Evolutionary conservation across 371 early-diverging fungal species (phyloP).

Genomic region (Mucor indicus): DNA sequence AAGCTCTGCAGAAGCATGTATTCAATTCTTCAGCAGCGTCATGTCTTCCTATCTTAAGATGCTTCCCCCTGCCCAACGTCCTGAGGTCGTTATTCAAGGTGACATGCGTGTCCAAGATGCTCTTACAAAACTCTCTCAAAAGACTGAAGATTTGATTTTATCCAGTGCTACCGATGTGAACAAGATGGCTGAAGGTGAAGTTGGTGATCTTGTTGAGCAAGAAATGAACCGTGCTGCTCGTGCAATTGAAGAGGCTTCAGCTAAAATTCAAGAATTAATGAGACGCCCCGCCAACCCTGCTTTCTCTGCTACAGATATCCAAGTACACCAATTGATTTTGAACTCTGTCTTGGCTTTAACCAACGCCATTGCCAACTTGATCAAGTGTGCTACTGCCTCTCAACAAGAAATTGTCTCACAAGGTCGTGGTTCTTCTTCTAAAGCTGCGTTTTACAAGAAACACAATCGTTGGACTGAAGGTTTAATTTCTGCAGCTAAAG

Average conservation of each 20-base stretch:
- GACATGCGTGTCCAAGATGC: slow-evolving; percentile 76
- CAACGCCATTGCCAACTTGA: slow-evolving; percentile 91
- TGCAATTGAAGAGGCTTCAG: slow-evolving; percentile 90
- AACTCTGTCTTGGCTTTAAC: slow-evolving; percentile 90
- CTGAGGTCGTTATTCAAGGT: slow-evolving; percentile 69
- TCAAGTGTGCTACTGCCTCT: slow-evolving; percentile 89
- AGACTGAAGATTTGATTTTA: slow-evolving; percentile 74
- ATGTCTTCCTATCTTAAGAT: slow-evolving; percentile 76
- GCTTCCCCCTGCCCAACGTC: slow-evolving; percentile 68
- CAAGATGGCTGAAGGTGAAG: slow-evolving; percentile 71
- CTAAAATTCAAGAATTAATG: slow-evolving; percentile 77
- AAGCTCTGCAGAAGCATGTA: slow-evolving; percentile 60
- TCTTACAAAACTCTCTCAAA: slow-evolving; percentile 66
- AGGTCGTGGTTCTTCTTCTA: slow-evolving; percentile 82
- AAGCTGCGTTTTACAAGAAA: slow-evolving; percentile 95
- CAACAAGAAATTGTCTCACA: slow-evolving; percentile 97
- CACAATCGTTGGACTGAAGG: slow-evolving; percentile 99
- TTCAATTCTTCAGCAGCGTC: slow-evolving; percentile 81
- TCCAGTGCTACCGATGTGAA: slow-evolving; percentile 69
- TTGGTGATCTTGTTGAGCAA: slow-evolving; percentile 88
- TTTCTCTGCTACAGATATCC: slow-evolving; percentile 72
- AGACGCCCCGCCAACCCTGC: slow-evolving; percentile 70
- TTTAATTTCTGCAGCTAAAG: slow-evolving; percentile 94
- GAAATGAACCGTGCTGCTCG: slow-evolving; percentile 92
- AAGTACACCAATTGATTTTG: slow-evolving; percentile 89